Evolutionary conservation across 192 early-diverging fungal genomes (phyloP).

Genomic region (Spizellomyces punctatus): DNA sequence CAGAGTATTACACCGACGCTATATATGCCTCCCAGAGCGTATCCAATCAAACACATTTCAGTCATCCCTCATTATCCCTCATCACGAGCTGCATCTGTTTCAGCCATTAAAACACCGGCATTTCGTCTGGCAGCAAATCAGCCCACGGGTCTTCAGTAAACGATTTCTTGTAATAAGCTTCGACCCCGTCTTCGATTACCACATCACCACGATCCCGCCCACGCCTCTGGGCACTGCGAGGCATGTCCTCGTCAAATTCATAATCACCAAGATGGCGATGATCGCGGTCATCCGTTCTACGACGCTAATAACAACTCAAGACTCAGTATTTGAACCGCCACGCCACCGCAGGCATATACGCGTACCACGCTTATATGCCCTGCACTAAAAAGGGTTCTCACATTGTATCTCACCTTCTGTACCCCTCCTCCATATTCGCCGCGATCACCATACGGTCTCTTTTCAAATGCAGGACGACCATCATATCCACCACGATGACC

Average conservation of each 20-base stretch:
- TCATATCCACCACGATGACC: constrained; percentile 20
- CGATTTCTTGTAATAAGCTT: constrained; percentile 34
- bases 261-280: constrained; percentile 4
- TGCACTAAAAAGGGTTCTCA: background rate
- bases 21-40: too few relatives aligned
- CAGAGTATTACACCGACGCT: too few relatives aligned
- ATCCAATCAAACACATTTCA: too few relatives aligned
- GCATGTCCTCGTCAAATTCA: constrained; percentile 14
- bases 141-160: constrained; percentile 35
- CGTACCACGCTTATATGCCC: background rate
- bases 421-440: background rate
- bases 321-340: background rate
- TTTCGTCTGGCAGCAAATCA: constrained; percentile 23
- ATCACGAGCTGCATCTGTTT: too few relatives aligned
- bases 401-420: constrained; percentile 3
- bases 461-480: background rate
- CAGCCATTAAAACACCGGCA: constrained; percentile 12
- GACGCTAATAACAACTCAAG: background rate
- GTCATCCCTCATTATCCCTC: too few relatives aligned
- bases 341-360: background rate
- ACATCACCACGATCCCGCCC: constrained; percentile 11
- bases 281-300: constrained; percentile 14
- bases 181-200: constrained; percentile 19
- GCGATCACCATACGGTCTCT: constrained; percentile 18
- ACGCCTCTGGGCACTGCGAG: background rate